phyloP scores from a whole-genome alignment of 2,329 filamentous ascomycete genomes.

The Colletotrichum sojae region DNA sequence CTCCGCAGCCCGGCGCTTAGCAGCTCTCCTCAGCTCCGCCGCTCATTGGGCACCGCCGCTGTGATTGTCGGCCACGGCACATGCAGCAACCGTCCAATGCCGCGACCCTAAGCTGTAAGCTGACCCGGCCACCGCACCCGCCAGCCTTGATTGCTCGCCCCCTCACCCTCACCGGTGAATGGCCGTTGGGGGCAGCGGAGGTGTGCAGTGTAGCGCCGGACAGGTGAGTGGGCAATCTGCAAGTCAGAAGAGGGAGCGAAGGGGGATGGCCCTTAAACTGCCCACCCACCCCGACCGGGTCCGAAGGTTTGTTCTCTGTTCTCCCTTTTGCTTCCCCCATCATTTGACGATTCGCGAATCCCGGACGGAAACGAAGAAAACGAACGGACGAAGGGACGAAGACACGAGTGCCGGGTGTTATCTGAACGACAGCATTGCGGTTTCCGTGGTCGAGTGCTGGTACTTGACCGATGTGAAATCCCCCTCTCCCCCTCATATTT shows the following conservation, averaged over 20 bases:
- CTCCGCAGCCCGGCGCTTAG: constrained; percentile 40
- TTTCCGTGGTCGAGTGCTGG: constrained; percentile 31
- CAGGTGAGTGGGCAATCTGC: constrained; percentile 2
- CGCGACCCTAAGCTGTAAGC: constrained; percentile 21
- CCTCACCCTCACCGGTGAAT: constrained; percentile 24
- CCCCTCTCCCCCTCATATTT: constrained; percentile 3
- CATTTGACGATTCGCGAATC: constrained; percentile 8
- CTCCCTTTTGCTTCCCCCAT: constrained; percentile 6
- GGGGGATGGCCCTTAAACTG: constrained; percentile 40
- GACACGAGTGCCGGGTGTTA: too few relatives aligned
- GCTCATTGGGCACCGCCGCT: constrained; percentile 38
- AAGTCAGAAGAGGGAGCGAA: constrained; percentile 13
- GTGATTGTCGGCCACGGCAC: constrained; percentile 40
- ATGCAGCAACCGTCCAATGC: constrained; percentile 38
- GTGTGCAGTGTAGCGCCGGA: constrained; percentile 4
- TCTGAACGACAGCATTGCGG: background rate
- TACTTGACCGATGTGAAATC: constrained; percentile 37
- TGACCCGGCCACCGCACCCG: constrained; percentile 27
- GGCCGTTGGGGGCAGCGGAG: background rate
- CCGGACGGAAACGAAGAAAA: constrained; percentile 23
- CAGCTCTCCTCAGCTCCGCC: constrained; percentile 25
- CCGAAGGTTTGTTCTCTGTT: constrained; percentile 8
- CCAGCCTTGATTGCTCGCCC: constrained; percentile 18
- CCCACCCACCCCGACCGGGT: constrained; percentile 23
- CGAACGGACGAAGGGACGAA: background rate